Evolutionary conservation across 495 filamentous ascomycete species (phyloP).

Genomic region (Staphylotrichum longicolle): DNA sequence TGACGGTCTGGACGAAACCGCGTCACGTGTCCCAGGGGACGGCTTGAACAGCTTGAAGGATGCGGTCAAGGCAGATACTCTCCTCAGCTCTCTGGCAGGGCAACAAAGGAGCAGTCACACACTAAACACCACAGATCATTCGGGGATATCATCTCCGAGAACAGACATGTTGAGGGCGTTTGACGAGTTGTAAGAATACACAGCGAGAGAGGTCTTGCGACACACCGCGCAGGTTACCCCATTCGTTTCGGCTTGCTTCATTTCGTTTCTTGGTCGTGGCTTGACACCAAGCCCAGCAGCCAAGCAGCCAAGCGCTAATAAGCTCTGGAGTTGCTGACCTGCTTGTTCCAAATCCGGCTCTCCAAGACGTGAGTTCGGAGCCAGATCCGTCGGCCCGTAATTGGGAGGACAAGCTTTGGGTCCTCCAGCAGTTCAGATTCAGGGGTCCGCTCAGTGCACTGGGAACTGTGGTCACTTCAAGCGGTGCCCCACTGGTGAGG

Average conservation of each 20-base stretch:
- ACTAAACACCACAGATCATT: slow-evolving; percentile 11
- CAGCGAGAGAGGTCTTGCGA: neutral
- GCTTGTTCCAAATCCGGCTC: no score
- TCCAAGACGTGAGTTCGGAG: neutral
- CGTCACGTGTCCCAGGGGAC: slow-evolving; percentile 20
- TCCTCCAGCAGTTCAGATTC: no score
- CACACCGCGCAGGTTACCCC: neutral
- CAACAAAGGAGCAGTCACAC: neutral
- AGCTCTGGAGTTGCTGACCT: no score
- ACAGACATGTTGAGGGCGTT: slow-evolving; percentile 40
- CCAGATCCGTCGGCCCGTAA: slow-evolving; percentile 3
- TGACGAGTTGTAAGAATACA: slow-evolving; percentile 40
- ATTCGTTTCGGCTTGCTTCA: no score
- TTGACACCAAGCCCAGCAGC: neutral
- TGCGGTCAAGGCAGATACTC: slow-evolving; percentile 6
- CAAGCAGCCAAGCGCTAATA: no score
- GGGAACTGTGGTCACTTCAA: no score
- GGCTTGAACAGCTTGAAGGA: slow-evolving; percentile 17
- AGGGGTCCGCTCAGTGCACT: no score
- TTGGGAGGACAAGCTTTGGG: neutral
- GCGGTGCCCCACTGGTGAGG: no score
- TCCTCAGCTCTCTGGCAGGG: slow-evolving; percentile 4
- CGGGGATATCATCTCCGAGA: slow-evolving; percentile 8
- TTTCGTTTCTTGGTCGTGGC: neutral
- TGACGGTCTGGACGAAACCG: slow-evolving; percentile 21